These are phyloP conservation scores for Pelargonium australe DNA, from an alignment of 441 rosid species.

Conservation along the genomic window DNA sequence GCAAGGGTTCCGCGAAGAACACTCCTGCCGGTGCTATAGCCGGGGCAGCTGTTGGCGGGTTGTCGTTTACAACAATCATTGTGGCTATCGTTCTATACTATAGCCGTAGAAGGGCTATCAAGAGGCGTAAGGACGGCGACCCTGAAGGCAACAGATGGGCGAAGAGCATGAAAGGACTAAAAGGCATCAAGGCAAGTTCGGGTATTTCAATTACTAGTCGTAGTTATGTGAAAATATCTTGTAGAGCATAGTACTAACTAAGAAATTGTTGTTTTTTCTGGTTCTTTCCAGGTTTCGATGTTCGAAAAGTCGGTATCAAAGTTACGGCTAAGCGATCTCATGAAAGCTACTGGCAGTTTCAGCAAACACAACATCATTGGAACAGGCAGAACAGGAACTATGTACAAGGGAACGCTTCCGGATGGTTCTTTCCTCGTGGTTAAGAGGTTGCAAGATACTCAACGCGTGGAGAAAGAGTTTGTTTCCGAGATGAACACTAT, in stretches of 20 bases:
- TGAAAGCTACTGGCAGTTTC: not conserved
- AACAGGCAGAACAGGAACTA: not conserved
- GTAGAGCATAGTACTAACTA: not conserved
- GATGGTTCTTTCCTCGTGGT: not conserved
- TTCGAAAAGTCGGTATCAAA: conserved; percentile 3
- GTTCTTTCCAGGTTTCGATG: not conserved
- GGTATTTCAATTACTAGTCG: not conserved
- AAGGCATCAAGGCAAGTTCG: conserved; percentile 2
- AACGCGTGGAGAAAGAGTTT: not conserved
- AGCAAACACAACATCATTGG: conserved; percentile 1
- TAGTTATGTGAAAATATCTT: not conserved
- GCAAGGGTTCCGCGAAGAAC: not conserved
- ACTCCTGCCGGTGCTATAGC: conserved; percentile 2
- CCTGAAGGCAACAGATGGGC: conserved; percentile 5
- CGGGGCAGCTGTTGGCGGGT: not conserved
- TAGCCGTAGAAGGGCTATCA: not conserved
- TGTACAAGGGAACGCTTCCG: conserved; percentile 1
- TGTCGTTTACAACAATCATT: not conserved
- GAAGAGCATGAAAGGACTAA: conserved; percentile 4
- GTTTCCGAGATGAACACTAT: conserved; percentile 1
- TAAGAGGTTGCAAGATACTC: not conserved
- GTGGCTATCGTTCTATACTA: not conserved
- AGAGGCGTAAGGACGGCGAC: not conserved
- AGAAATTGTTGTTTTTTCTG: not conserved
- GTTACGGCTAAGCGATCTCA: not conserved